Base-by-base conservation (phyloP, 176 grass and related monocot genomes). In the Musa schizocarpa region DNA sequence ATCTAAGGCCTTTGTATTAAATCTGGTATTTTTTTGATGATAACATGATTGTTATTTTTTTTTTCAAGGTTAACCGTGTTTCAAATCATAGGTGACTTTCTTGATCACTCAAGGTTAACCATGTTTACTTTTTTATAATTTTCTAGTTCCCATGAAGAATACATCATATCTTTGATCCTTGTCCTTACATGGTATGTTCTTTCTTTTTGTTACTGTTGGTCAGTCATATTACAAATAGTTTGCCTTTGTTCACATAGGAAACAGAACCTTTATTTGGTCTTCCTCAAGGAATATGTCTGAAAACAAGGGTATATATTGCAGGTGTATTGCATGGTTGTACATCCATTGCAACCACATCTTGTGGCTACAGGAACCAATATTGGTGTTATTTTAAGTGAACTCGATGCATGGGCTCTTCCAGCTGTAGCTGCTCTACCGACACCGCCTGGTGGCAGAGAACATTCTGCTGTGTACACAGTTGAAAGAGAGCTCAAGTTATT, bases 361-460 rank as follows among this genome's bases (percentile, higher is more conserved):
- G 95, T 99, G 77, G 95, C 95, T 79, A 99, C 95, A 68, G 95
- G 95, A 76, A 99, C 95, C 43, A 99, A 99, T 71, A 99, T 99
- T 48, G 95, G 95, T 69, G 82, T 94, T 71, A 99, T 99, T 82
- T 88, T 99, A 82, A 94, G 95, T 50, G 95, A 99, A 86, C 94
- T 99, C 48, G 95, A 99, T 78, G 74, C 95, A 78, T 87, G 88
- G 82, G 90, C 95, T 82, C 88, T 99, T 86, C 95, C 95, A 72
- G 88, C 90, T 63, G 87, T 89, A 78, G 84, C 84, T 61, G 86
- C 90, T 79, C 75, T 99, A 73, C 88, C 88, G 74, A 89, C 84
- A 67, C 88, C 79, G 13, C 54, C 88, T 76, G 95, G 83, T 69
- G 85, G 83, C 82, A 94, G 84, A 61, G 88, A 99, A 70, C 90